Conservation (phyloP, 345 rosid species). For the Ceriops tagal region DNA sequence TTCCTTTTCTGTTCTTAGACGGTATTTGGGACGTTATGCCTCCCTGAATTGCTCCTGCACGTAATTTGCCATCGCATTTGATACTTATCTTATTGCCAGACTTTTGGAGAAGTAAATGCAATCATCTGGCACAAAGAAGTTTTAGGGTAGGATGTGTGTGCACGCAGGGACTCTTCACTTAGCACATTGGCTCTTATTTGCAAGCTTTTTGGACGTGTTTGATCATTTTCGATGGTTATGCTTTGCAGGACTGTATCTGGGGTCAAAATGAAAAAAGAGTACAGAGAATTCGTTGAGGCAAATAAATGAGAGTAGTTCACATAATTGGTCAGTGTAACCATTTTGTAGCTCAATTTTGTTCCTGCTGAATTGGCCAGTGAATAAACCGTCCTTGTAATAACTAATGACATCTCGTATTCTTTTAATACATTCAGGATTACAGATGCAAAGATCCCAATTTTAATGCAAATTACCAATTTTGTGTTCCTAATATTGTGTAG, state of each 20-base stretch:
- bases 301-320: conserved; percentile 50
- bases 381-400: conserved; percentile 21
- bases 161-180: neutral
- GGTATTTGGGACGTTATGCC: too few species aligned
- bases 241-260: conserved; percentile 67
- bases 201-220: conserved; percentile 1
- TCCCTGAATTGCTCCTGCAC: too few species aligned
- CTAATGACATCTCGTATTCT: conserved; percentile 8
- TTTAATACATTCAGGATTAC: conserved; percentile 21
- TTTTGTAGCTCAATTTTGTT: conserved; percentile 40
- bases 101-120: too few species aligned
- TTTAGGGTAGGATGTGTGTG: neutral
- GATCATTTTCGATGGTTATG: too few species aligned
- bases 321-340: conserved; percentile 14
- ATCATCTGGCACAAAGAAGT: too few species aligned
- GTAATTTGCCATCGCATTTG: too few species aligned
- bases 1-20: too few species aligned
- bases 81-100: too few species aligned
- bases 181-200: neutral
- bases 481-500: too few species aligned
- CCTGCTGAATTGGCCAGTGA: conserved; percentile 20
- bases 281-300: conserved; percentile 78
- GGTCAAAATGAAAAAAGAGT: conserved; percentile 96
- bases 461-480: too few species aligned
- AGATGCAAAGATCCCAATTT: conserved; percentile 19